phyloP scores from a whole-genome alignment of 2,329 filamentous ascomycete species.

The Alternaria consortialis region DNA sequence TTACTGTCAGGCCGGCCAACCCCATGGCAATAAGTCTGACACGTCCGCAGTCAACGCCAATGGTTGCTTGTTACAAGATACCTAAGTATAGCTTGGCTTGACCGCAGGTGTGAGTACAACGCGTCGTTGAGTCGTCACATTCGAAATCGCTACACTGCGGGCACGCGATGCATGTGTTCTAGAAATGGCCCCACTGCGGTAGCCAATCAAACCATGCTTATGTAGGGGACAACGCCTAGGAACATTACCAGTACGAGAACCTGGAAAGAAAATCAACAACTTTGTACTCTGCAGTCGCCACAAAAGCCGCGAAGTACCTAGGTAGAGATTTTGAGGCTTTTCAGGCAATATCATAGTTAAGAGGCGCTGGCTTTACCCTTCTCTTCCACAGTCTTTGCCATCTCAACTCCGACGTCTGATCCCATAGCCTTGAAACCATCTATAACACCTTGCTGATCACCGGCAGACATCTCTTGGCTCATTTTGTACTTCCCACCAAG shows the following conservation, averaged over 20 bases:
- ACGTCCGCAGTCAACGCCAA: not conserved
- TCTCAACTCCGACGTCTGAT: not conserved
- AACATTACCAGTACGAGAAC: not conserved
- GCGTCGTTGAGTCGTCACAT: not conserved
- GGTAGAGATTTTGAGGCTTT: too few species aligned
- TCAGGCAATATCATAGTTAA: not conserved
- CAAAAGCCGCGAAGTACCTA: too few species aligned
- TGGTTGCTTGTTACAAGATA: not conserved
- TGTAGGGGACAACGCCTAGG: not conserved
- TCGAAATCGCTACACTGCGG: not conserved
- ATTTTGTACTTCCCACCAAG: conserved; percentile 43
- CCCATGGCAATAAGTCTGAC: not conserved
- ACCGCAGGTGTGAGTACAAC: not conserved
- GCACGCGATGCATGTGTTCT: too few species aligned
- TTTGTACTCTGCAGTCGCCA: too few species aligned
- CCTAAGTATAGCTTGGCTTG: too few species aligned
- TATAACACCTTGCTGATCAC: conserved; percentile 57
- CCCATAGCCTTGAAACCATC: not conserved
- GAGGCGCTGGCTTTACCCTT: not conserved
- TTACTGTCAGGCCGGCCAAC: not conserved
- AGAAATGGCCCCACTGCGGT: too few species aligned
- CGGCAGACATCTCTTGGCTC: conserved; percentile 31
- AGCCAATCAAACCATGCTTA: not conserved
- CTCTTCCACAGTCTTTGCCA: not conserved
- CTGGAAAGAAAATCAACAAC: too few species aligned